Base-by-base conservation (phyloP, 441 rosid genomes). In the California macrophylla region DNA sequence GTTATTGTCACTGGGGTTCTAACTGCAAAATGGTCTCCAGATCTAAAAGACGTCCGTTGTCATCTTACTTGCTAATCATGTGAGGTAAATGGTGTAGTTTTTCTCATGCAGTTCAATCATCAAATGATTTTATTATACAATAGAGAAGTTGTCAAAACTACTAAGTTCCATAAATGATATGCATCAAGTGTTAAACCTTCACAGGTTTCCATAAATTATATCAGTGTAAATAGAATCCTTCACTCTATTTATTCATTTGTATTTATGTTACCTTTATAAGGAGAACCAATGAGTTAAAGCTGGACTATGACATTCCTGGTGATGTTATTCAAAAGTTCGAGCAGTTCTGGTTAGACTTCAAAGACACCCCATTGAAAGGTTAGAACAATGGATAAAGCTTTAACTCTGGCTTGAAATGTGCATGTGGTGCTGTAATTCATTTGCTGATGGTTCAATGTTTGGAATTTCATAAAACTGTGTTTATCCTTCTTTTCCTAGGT, bases 21-120 rank as follows among this genome's bases (percentile, higher is more conserved):
- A 79, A 94, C 97, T 52, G 90, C 97, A 62, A 90, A 87, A 78
- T 94, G 99, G 99, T 90, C 98, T 78, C 91, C 92, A 74, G 94
- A 92, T 75, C 66, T 90, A 67, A 94, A 85, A 82, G 99, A 94
- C 61, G 99, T 92, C 15, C 94, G 98, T 52, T 89, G 94, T 74
- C 56, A 74, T 86, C 69, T 76, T 94, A 76, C 78, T 92, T 74
- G 98, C 96, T 42, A 92, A 94, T 75, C 86, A 92, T 81, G 83
- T 89, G 73, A 90, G 94, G 99, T 92, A 83, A 74, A 63, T 72
- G 20, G 60, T 66, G 66, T 47, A 18, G 16, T 25, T 70, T 23
- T 20, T 21, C 30, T 70, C 16, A n/a, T 13, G 36, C n/a, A 15
- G 60, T 69, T 45, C 66, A 50, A 16, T 64, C 38, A 23, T 18